Percentiles rank a stretch among this genome's conserved stretches.
These are phyloP conservation scores for Phytophthora pini DNA, from an alignment of 352 stramenopile species.

Conservation along the genomic window DNA sequence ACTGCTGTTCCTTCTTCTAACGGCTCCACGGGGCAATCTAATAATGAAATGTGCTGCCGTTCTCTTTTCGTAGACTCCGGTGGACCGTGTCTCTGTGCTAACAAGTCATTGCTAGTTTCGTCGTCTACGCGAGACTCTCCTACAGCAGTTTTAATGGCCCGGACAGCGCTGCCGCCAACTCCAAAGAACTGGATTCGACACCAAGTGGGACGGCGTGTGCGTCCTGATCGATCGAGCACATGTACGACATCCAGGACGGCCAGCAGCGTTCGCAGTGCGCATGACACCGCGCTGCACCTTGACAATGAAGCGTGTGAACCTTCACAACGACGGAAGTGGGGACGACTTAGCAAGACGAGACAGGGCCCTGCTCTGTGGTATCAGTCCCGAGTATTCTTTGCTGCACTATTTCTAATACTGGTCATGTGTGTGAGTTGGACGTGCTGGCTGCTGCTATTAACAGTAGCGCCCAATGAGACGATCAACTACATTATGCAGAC, in stretches of 20 bases:
- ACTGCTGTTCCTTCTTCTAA: conserved; percentile 20
- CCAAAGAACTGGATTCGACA: conserved; percentile 25
- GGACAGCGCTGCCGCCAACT: neutral
- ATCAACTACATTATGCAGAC: conserved; percentile 51
- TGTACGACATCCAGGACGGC: conserved; percentile 6
- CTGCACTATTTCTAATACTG: conserved; percentile 12
- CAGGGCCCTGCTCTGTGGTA: conserved; percentile 11
- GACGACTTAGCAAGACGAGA: conserved; percentile 5
- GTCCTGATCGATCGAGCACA: conserved; percentile 8
- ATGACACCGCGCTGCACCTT: conserved; percentile 12
- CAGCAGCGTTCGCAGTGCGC: conserved; percentile 1
- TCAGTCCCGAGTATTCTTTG: conserved; percentile 20
- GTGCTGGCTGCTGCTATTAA: conserved; percentile 41
- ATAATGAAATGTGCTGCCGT: conserved; percentile 29
- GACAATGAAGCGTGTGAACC: conserved; percentile 9
- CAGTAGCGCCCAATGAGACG: conserved; percentile 29
- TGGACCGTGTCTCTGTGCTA: neutral
- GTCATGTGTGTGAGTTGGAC: conserved; percentile 32
- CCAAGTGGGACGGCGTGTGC: conserved; percentile 13
- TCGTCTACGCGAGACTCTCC: neutral
- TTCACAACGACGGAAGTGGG: conserved; percentile 14
- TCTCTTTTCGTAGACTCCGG: conserved; percentile 21
- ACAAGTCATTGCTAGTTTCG: neutral
- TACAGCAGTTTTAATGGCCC: too few species aligned
- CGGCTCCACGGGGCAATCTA: conserved; percentile 15